These are phyloP conservation scores for Podospora anserina DNA, from an alignment of 495 filamentous ascomycete genomes.

Conservation along the genomic window DNA sequence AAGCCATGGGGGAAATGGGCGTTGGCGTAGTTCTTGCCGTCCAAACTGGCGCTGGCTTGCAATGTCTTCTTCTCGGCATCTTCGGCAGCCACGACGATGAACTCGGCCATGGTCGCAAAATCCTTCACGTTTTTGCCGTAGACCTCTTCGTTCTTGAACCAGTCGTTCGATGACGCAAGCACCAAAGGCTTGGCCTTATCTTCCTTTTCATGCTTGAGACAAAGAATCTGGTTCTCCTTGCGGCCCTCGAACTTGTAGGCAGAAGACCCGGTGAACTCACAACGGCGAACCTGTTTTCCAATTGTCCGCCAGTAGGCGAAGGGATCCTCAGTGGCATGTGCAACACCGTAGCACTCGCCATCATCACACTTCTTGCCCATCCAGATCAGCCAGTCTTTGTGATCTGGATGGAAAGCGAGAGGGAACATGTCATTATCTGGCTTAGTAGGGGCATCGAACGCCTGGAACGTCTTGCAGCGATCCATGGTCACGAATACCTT, in stretches of 20 bases:
- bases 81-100: slow-evolving; percentile 82
- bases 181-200: slow-evolving; percentile 63
- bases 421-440: slow-evolving; percentile 35
- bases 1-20: slow-evolving; percentile 83
- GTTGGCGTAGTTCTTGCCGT: slow-evolving; percentile 75
- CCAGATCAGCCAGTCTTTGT: slow-evolving; percentile 88
- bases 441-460: slow-evolving; percentile 57
- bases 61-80: slow-evolving; percentile 63
- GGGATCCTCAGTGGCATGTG: slow-evolving; percentile 68
- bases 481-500: slow-evolving; percentile 76
- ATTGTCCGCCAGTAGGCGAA: slow-evolving; percentile 72
- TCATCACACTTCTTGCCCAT: slow-evolving; percentile 61
- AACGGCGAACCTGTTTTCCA: slow-evolving; percentile 65
- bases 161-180: slow-evolving; percentile 70
- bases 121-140: slow-evolving; percentile 68
- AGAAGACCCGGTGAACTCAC: slow-evolving; percentile 70
- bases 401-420: slow-evolving; percentile 73
- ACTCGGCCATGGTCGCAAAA: slow-evolving; percentile 92
- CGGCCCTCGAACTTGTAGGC: slow-evolving; percentile 63
- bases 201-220: slow-evolving; percentile 68
- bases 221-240: slow-evolving; percentile 69
- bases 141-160: slow-evolving; percentile 58
- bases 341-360: slow-evolving; percentile 62
- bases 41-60: slow-evolving; percentile 75
- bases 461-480: slow-evolving; percentile 62